A percentile compares a stretch with the other conserved stretches of the same genome.
Evolutionary conservation across 441 rosid genomes (phyloP).

Genomic region (Jatropha multifida): DNA sequence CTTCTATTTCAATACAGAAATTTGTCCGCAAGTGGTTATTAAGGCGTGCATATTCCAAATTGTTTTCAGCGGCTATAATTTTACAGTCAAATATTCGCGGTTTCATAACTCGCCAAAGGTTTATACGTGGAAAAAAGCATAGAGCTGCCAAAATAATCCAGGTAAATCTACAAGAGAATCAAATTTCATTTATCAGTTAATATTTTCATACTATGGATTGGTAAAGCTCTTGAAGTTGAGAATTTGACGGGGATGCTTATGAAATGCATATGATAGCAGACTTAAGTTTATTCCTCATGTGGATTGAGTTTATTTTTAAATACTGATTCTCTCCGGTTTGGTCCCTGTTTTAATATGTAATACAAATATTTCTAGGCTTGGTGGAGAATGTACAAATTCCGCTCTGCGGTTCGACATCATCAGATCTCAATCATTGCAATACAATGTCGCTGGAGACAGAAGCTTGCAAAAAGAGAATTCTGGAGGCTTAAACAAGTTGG

Average conservation of each 20-base stretch:
- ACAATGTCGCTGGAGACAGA: conserved; percentile 93
- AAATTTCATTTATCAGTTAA: neutral
- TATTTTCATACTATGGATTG: neutral
- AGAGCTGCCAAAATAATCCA: conserved; percentile 76
- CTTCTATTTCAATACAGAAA: conserved; percentile 74
- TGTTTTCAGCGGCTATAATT: conserved; percentile 47
- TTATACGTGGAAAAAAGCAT: conserved; percentile 50
- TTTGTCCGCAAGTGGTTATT: conserved; percentile 60
- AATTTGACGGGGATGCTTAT: neutral
- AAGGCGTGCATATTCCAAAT: conserved; percentile 50
- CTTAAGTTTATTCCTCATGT: neutral
- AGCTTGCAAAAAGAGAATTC: conserved; percentile 80
- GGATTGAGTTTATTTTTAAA: neutral
- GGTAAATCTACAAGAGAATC: conserved; percentile 38
- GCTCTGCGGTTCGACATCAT: conserved; percentile 53
- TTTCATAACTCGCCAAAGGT: conserved; percentile 57
- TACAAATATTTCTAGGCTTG: conserved; percentile 48
- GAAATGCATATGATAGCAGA: neutral
- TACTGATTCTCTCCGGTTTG: neutral
- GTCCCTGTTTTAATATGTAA: conserved; percentile 13
- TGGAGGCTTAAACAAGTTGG: conserved; percentile 76
- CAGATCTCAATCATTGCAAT: conserved; percentile 71
- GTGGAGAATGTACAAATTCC: conserved; percentile 82
- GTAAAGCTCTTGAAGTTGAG: conserved; percentile 3
- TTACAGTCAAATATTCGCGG: conserved; percentile 74